These are phyloP conservation scores for Yamadazyma endophytica DNA, from an alignment of 805 yeast species.

Conservation along the genomic window DNA sequence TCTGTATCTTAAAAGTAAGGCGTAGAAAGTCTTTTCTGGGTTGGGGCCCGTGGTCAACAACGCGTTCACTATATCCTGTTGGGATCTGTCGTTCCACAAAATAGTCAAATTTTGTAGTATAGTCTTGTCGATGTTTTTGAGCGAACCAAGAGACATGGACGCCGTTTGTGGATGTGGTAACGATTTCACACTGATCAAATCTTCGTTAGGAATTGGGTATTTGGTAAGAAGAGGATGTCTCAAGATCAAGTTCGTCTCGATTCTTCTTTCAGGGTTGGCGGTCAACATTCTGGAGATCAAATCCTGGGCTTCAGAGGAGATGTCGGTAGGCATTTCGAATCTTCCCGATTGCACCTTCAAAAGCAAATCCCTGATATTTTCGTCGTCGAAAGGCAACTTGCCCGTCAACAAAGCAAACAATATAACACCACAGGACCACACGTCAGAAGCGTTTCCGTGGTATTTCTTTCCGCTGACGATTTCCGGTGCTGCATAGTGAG, in stretches of 20 bases:
- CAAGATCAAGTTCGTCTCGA: slow-evolving; percentile 63
- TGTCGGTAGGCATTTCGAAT: slow-evolving; percentile 64
- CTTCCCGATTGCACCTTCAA: slow-evolving; percentile 74
- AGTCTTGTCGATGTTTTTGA: slow-evolving; percentile 46
- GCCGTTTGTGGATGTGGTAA: slow-evolving; percentile 57
- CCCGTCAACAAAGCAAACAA: slow-evolving; percentile 92
- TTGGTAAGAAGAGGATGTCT: slow-evolving; percentile 51
- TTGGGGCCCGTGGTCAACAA: slow-evolving; percentile 36
- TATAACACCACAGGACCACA: slow-evolving; percentile 98
- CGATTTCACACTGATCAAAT: slow-evolving; percentile 39
- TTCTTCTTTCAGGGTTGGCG: slow-evolving; percentile 67
- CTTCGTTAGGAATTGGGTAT: slow-evolving; percentile 47
- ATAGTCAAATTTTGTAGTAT: slow-evolving; percentile 53
- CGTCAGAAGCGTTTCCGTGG: slow-evolving; percentile 96
- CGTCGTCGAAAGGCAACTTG: slow-evolving; percentile 95
- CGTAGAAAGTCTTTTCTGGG: slow-evolving; percentile 45
- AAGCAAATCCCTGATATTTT: slow-evolving; percentile 76
- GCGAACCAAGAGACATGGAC: slow-evolving; percentile 44
- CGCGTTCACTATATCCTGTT: slow-evolving; percentile 34
- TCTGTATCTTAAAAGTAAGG: slow-evolving; percentile 41
- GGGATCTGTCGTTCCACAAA: slow-evolving; percentile 53
- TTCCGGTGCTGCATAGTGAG: slow-evolving; percentile 98
- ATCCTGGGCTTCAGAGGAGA: slow-evolving; percentile 64
- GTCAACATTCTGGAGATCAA: slow-evolving; percentile 62
- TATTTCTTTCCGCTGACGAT: slow-evolving; percentile 92